Evolutionary conservation across 371 early-diverging fungal genomes (phyloP).

Genomic region (Circinella umbellata): DNA sequence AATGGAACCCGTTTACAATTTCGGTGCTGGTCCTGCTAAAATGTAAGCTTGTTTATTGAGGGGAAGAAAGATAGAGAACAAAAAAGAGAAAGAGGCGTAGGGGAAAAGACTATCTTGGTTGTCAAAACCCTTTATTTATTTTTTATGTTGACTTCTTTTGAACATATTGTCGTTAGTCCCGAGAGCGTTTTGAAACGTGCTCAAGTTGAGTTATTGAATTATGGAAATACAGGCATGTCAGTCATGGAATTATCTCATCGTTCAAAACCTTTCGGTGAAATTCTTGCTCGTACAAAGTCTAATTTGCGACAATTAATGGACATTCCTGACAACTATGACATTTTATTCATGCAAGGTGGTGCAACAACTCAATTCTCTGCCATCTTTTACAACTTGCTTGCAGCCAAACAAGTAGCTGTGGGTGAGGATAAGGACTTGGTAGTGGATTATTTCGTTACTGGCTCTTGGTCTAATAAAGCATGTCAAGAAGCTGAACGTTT

Average conservation of each 20-base stretch:
- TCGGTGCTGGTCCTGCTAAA: constrained; percentile 93
- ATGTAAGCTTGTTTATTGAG: constrained; percentile 49
- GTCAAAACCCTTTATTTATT: no score
- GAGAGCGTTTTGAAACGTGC: constrained; percentile 79
- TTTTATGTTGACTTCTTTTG: neutral
- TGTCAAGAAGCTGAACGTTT: constrained; percentile 85
- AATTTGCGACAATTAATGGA: constrained; percentile 71
- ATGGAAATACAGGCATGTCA: constrained; percentile 83
- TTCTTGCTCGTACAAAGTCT: constrained; percentile 74
- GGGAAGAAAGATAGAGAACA: neutral
- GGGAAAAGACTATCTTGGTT: no score
- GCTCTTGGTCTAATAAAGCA: constrained; percentile 92
- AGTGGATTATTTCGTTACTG: constrained; percentile 92
- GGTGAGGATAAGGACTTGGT: constrained; percentile 47
- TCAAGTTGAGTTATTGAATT: constrained; percentile 82
- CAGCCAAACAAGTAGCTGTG: constrained; percentile 61
- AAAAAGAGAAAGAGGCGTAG: neutral
- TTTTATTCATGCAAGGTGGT: constrained; percentile 96
- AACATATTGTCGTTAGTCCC: constrained; percentile 50
- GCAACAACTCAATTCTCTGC: constrained; percentile 93
- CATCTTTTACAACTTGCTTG: constrained; percentile 86
- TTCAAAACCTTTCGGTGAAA: constrained; percentile 76
- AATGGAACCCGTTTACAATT: constrained; percentile 65
- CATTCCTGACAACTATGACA: constrained; percentile 87
- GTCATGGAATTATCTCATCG: constrained; percentile 97